Evolutionary conservation across 1,284 basidiomycete genomes (phyloP).

Genomic region (Naganishia liquefaciens): DNA sequence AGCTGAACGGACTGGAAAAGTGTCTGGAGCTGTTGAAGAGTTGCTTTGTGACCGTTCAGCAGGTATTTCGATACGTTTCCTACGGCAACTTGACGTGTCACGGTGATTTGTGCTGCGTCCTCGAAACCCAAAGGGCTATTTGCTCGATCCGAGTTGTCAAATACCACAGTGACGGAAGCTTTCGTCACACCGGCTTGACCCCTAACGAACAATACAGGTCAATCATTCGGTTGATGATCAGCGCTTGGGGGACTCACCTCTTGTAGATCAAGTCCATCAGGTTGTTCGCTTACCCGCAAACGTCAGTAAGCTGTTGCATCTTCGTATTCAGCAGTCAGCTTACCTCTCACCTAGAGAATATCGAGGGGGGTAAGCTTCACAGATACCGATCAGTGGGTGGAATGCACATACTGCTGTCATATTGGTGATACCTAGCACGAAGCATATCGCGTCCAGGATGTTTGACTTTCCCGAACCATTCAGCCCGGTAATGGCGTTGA

Average conservation of each 20-base stretch:
- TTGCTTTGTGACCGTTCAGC: slow-evolving; percentile 92
- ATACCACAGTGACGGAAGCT: slow-evolving; percentile 97
- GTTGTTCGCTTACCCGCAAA: slow-evolving; percentile 68
- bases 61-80: slow-evolving; percentile 97
- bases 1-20: slow-evolving; percentile 97
- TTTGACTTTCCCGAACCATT: slow-evolving; percentile 93
- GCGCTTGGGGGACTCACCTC: slow-evolving; percentile 39
- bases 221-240: neutral
- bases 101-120: slow-evolving; percentile 84
- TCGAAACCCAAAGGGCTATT: slow-evolving; percentile 86
- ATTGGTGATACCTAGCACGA: slow-evolving; percentile 94
- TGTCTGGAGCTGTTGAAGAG: slow-evolving; percentile 83
- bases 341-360: slow-evolving; percentile 20
- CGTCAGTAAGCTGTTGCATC: neutral
- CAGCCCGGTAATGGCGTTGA: slow-evolving; percentile 96
- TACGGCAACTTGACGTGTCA: slow-evolving; percentile 92
- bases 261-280: slow-evolving; percentile 86
- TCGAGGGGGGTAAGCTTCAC: neutral
- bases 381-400: too few species aligned
- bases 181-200: slow-evolving; percentile 97
- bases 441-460: slow-evolving; percentile 95
- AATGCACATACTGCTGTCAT: slow-evolving; percentile 58
- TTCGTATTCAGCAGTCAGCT: neutral
- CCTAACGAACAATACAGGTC: slow-evolving; percentile 59
- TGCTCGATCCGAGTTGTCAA: slow-evolving; percentile 92